Conservation (phyloP, 495 filamentous ascomycete genomes). For the Lasiosphaeriaceae sp. region DNA sequence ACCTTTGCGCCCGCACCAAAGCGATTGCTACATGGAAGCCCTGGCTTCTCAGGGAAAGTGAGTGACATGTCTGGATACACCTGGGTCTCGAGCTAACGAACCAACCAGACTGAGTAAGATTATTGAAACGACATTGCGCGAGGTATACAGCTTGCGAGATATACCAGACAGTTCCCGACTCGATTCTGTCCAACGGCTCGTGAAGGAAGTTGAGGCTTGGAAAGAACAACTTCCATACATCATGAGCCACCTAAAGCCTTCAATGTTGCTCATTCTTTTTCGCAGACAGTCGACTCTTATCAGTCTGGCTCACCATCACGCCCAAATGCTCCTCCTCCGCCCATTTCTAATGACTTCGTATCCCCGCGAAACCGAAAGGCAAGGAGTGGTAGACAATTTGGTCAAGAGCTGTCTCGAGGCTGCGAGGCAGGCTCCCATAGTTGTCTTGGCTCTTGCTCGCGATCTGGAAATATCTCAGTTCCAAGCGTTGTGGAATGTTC, state of each 20-base stretch:
- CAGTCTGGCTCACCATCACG: constrained; percentile 49
- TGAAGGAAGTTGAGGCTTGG: constrained; percentile 32
- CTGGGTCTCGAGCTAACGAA: constrained; percentile 1
- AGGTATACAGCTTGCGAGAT: constrained; percentile 47
- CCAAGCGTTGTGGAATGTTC: constrained; percentile 16
- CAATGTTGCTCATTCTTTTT: constrained; percentile 46
- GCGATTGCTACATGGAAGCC: constrained; percentile 46
- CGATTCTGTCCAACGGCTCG: constrained; percentile 32
- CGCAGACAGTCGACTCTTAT: constrained; percentile 53
- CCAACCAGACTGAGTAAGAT: constrained; percentile 12
- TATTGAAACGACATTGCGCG: constrained; percentile 40
- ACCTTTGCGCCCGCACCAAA: constrained; percentile 9
- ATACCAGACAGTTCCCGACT: constrained; percentile 36
- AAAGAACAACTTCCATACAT: constrained; percentile 40
- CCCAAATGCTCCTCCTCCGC: constrained; percentile 53
- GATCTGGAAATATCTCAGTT: constrained; percentile 20
- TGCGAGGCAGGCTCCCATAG: constrained; percentile 35
- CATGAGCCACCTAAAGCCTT: constrained; percentile 40
- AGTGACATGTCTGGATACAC: constrained; percentile 20
- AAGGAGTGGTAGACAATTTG: constrained; percentile 28
- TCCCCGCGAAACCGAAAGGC: constrained; percentile 10
- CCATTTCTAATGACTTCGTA: constrained; percentile 41
- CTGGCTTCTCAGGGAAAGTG: constrained; percentile 42
- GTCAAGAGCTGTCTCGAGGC: constrained; percentile 44
- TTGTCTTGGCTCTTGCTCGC: constrained; percentile 15